These are phyloP conservation scores for Globisporangium emineosum DNA, from an alignment of 352 stramenopile genomes.

Conservation along the genomic window DNA sequence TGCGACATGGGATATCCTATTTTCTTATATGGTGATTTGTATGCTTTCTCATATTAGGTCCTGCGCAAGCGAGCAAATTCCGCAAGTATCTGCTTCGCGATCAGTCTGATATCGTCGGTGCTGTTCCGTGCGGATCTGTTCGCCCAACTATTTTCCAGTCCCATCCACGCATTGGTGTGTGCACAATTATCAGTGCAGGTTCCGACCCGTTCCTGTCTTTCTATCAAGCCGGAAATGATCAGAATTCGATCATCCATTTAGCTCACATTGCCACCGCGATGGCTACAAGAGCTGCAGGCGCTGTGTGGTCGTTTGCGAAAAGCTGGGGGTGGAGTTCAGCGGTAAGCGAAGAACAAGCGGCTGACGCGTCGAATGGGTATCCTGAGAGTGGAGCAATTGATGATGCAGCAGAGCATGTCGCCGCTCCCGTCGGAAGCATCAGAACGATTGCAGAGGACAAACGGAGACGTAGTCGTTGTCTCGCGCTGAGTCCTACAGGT, in stretches of 20 bases:
- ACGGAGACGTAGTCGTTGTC: constrained; percentile 48
- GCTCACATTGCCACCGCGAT: constrained; percentile 83
- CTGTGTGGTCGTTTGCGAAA: constrained; percentile 81
- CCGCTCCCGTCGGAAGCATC: constrained; percentile 52
- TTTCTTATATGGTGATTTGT: neutral
- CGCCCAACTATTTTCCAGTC: constrained; percentile 81
- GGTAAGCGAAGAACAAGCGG: constrained; percentile 10
- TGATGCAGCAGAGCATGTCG: constrained; percentile 63
- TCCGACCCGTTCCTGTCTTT: constrained; percentile 73
- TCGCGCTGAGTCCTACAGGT: constrained; percentile 69
- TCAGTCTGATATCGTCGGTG: constrained; percentile 58
- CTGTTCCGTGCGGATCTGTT: constrained; percentile 57
- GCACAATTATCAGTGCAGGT: constrained; percentile 68
- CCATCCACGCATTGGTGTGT: constrained; percentile 66
- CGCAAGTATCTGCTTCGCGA: constrained; percentile 78
- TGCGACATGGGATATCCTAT: neutral
- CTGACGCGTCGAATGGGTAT: constrained; percentile 5
- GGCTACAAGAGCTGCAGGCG: constrained; percentile 64
- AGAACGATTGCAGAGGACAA: constrained; percentile 59
- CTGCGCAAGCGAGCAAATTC: constrained; percentile 72
- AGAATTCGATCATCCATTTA: constrained; percentile 86
- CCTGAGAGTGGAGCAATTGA: constrained; percentile 34
- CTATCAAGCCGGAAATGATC: constrained; percentile 81
- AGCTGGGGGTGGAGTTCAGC: constrained; percentile 69
- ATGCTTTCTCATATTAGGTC: constrained; percentile 22